These are phyloP conservation scores for Dipodascopsis uninucleata DNA, from an alignment of 805 yeast species.

Conservation along the genomic window DNA sequence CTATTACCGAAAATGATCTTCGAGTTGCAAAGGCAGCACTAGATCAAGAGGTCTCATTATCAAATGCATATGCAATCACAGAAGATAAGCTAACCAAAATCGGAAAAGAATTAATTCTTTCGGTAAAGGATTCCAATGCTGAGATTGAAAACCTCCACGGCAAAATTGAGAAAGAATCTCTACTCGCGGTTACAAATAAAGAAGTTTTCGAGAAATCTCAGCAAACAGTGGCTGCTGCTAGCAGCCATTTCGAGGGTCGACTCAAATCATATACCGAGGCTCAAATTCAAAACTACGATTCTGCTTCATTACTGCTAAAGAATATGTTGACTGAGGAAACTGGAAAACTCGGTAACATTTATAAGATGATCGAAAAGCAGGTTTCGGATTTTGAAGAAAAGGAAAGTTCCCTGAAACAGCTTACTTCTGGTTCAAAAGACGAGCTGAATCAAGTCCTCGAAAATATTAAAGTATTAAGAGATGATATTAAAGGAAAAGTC, in stretches of 20 bases:
- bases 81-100: conserved; percentile 32
- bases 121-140: conserved; percentile 26
- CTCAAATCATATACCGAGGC: conserved; percentile 45
- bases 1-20: conserved; percentile 19
- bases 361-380: conserved; percentile 20
- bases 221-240: conserved; percentile 46
- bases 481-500: conserved; percentile 27
- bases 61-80: conserved; percentile 33
- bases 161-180: conserved; percentile 22
- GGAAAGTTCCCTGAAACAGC: conserved; percentile 10
- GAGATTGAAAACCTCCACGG: conserved; percentile 27
- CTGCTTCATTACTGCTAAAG: conserved; percentile 12
- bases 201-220: conserved; percentile 19
- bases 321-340: conserved; percentile 19
- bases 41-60: conserved; percentile 27
- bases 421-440: conserved; percentile 18
- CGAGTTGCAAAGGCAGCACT: conserved; percentile 21
- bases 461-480: conserved; percentile 23
- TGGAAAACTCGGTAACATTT: conserved; percentile 17
- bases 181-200: conserved; percentile 16
- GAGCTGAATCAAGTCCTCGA: conserved; percentile 27
- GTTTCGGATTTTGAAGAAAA: conserved; percentile 11
- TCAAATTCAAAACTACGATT: conserved; percentile 10
- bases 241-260: conserved; percentile 52
- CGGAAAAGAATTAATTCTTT: conserved; percentile 29